Base-by-base conservation (phyloP, 2,329 filamentous ascomycete genomes). In the Talaromyces sp. region DNA sequence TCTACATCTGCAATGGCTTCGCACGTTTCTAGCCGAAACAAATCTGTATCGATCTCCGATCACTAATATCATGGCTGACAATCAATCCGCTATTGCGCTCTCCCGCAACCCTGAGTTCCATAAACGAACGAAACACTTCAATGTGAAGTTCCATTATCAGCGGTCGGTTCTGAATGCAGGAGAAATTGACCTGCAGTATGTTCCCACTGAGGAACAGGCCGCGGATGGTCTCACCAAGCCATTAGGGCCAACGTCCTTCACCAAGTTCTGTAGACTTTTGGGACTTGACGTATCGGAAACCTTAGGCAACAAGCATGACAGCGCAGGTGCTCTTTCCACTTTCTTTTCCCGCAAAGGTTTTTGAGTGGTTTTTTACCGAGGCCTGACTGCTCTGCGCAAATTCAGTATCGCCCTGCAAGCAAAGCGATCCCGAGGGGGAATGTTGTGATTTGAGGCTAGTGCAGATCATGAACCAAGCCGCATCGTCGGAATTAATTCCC, bases 11-110 rank as follows among this genome's bases (percentile, higher is more conserved):
- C 43, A 53, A 11, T 56, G 49, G 54, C 54, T 59, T 40, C 54
- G 49, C 37, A 54, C 51, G 3, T 54, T 54, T 16, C 32, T 52
- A 1, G 48, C 41, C 0, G 48, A 55, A 46, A 52, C 51, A 4
- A 16, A 52, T 2, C 17, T 57, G 4, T 54, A 47, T 43, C 48
- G 37, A 19, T 52, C 48, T 6, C 45, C 37, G 9, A 42, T 52
- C 35, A 60, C 49, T 20, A 49, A 54, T 20, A 56, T 58, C 45
- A 53, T 49, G 30, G 54, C 53, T 33, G 41, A 58, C 37, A 59
- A 57, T 24, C 46, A 57, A 35, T 50, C 48, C 5, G 54, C 51
- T 6, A 51, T 54, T 43, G 39, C 48, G 0, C 40, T 57, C 1
- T 51, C 54, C 20, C 41, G 43, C 44, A 54, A 58, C 45, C 51